Base-by-base conservation (phyloP, 2,329 filamentous ascomycete species). In the Exophiala calicioides region DNA sequence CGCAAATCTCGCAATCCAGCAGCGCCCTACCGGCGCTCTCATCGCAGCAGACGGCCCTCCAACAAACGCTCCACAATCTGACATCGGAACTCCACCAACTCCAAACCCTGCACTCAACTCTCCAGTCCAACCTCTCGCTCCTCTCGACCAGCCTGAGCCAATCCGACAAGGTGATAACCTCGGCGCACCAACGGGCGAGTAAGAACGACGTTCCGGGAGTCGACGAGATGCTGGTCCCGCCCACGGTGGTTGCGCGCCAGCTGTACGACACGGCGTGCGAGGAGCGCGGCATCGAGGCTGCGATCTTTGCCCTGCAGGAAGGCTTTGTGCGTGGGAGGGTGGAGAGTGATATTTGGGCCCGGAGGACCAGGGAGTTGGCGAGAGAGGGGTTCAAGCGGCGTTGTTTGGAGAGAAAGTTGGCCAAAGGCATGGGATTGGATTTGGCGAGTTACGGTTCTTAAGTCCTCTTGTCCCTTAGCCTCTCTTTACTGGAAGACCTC, bases 201-300 rank as follows among this genome's bases (percentile, higher is more conserved):
- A 30, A 56, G 52, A 57, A 55, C 39, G 70, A 69, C 8, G 78
- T 84, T 1, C 90, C 90, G 0, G 81, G 84, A 36, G 85, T 97
- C 37, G 93, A 98, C 65, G 90, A 95, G 50, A 78, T 97, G 24
- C 75, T 98, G 2, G 88, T 96, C n/a, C 89, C 90, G 3, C 90
- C 91, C 1, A 96, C 89, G 0, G 85, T 96, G 1, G 93, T 96
- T 3, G 88, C 87, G 0, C 90, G 91, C 56, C 93, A 98, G 72
- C 72, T 98, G 16, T 98, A 97, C 68, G 83, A 84, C 36, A 75
- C 94, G 2, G 88, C 90, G 20, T 89, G 90, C 1, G 93, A 98
- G 64, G 91, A 96, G 69, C 79, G 85, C 56, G 90, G 87, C 2
- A 79, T 95, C 36, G 86, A 85, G 23, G 91, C 96, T 64, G 86